These are phyloP conservation scores for Fusarium acutatum DNA, from an alignment of 2,329 filamentous ascomycete genomes.

Conservation along the genomic window DNA sequence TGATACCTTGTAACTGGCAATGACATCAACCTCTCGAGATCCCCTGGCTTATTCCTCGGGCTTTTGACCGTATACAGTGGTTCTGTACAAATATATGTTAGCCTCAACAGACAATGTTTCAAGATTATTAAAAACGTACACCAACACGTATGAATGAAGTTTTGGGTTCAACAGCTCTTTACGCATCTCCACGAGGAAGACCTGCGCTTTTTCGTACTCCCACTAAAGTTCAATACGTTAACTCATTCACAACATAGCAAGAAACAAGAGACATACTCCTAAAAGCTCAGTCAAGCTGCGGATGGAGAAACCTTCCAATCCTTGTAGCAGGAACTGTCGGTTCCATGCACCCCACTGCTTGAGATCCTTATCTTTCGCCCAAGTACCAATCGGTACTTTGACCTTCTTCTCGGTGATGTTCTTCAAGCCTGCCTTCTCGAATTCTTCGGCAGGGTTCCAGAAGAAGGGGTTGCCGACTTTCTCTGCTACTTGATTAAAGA, in stretches of 20 bases:
- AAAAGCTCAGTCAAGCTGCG: constrained; percentile 16
- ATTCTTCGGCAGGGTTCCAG: constrained; percentile 8
- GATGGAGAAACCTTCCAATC: constrained; percentile 23
- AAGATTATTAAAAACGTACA: not conserved
- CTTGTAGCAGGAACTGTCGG: constrained; percentile 11
- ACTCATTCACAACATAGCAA: accelerated
- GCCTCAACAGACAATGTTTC: accelerated
- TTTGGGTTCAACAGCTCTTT: constrained; percentile 8
- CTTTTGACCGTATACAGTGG: constrained; percentile 10
- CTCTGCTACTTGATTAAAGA: constrained; percentile 14
- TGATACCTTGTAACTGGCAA: too few relatives aligned
- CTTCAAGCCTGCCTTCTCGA: constrained; percentile 1
- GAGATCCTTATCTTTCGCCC: constrained; percentile 21
- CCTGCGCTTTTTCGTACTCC: constrained; percentile 11
- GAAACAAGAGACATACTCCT: not conserved
- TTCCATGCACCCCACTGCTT: constrained; percentile 31
- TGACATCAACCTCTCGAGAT: not conserved
- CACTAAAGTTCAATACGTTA: not conserved
- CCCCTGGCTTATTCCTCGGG: not conserved
- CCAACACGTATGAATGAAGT: constrained; percentile 8
- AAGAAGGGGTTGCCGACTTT: constrained; percentile 20
- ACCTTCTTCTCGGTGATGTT: constrained; percentile 16
- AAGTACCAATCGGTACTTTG: constrained; percentile 16
- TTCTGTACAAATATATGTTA: not conserved
- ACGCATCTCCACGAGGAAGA: constrained; percentile 3